A percentile compares a stretch with the other conserved stretches of the same genome.
Conservation (phyloP, 768 basidiomycete species). For the Phanerochaete carnosa region DNA sequence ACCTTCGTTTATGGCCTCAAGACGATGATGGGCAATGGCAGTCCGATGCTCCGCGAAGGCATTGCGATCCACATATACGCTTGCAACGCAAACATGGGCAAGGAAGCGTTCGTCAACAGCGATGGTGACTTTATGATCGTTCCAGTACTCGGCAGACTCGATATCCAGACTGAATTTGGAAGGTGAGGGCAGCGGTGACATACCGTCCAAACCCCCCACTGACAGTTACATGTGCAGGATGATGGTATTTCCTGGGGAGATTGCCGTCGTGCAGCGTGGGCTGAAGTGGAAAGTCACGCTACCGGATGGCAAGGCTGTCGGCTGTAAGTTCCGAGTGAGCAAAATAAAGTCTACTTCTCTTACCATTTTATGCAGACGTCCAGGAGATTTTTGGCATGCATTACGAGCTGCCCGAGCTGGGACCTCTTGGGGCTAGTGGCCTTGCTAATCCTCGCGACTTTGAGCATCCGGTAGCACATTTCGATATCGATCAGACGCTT, state of each 20-base stretch:
- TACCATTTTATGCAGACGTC: conserved; percentile 39
- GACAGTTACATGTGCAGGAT: conserved; percentile 31
- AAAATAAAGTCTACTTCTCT: neutral
- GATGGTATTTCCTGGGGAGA: conserved; percentile 63
- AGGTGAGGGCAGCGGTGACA: conserved; percentile 36
- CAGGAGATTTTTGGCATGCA: conserved; percentile 64
- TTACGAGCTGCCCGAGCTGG: conserved; percentile 61
- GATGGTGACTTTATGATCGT: conserved; percentile 69
- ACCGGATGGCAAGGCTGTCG: conserved; percentile 58
- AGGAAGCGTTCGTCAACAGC: conserved; percentile 56
- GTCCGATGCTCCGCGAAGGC: conserved; percentile 60
- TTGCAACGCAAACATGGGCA: conserved; percentile 58
- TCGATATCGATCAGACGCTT: conserved; percentile 59
- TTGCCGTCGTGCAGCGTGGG: conserved; percentile 62
- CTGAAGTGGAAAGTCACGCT: conserved; percentile 61
- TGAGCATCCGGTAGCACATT: conserved; percentile 58
- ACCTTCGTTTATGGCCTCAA: conserved; percentile 61
- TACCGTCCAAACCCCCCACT: neutral
- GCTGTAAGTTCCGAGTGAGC: conserved; percentile 40
- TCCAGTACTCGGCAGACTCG: conserved; percentile 61
- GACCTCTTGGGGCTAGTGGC: conserved; percentile 62
- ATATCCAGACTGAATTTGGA: conserved; percentile 69
- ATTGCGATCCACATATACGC: conserved; percentile 63
- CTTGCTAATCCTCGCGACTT: conserved; percentile 68
- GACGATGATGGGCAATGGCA: conserved; percentile 61